Conservation (phyloP, 495 filamentous ascomycete species). For the Friedmanniomyces endolithicus region DNA sequence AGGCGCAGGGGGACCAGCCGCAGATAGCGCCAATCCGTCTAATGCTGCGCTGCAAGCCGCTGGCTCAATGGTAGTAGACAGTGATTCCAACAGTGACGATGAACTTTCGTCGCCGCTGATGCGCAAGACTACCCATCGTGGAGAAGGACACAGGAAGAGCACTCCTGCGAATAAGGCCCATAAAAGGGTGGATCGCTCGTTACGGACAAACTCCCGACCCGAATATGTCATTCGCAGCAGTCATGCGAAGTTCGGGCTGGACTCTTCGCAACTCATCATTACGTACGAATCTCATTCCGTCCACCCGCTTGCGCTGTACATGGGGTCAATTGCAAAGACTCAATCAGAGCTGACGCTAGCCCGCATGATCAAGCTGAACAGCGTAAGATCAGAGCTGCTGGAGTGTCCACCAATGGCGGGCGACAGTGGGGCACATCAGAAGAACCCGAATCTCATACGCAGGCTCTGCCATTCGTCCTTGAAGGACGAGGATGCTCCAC, state of each 20-base stretch:
- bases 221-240: background rate
- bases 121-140: background rate
- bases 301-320: background rate
- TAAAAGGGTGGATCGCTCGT: background rate
- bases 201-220: background rate
- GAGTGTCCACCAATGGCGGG: background rate
- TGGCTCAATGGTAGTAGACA: background rate
- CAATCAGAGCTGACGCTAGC: background rate
- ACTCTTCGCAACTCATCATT: background rate
- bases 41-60: background rate
- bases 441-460: background rate
- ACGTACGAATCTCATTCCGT: background rate
- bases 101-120: background rate
- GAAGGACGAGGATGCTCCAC: background rate
- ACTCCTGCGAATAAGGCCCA: background rate
- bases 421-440: background rate
- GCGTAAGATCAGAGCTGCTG: background rate
- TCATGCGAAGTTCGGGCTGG: background rate
- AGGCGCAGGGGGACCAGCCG: no score
- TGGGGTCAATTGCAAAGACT: background rate
- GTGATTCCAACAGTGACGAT: background rate
- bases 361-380: background rate
- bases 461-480: background rate
- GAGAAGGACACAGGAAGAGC: background rate
- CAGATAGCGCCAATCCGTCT: background rate